Base-by-base conservation (phyloP, 768 basidiomycete genomes). In the Polyporus arcularius region DNA sequence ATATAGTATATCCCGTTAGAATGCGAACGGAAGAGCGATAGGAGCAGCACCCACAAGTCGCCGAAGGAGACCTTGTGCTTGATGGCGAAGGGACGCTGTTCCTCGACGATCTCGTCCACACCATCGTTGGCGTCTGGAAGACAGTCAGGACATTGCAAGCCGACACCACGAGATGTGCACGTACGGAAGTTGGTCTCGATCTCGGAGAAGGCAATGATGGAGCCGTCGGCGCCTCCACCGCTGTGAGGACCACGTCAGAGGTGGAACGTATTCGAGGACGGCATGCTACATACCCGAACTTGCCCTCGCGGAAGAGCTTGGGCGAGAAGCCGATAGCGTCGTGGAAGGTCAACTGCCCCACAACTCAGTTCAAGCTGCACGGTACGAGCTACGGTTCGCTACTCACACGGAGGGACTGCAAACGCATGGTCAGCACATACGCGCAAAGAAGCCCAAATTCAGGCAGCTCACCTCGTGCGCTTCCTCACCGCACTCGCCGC, bases 161-260 rank as follows among this genome's bases (percentile, higher is more conserved):
- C 15, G 43, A 16, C 10, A 9, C 15, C 8, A 7, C 15, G 12
- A 16, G 30, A 31, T 4, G 2, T 10, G 35, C 3, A 26, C 52
- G 18, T 21, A 53, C 52, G 57, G 65, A 67, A 66, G 53, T 61
- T 54, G 35, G 74, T 68, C 65, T 82, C 82, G 41, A 76, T 75
- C 11, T 74, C 72, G 35, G 68, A 65, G 68, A 83, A 82, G 4
- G 71, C 70, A 60, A 81, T 74, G 63, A 82, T 76, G 3, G 81
- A 82, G 26, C 81, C 83, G 57, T 84, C 82, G 52, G 65, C 58
- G 18, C 67, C 65, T 38, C 52, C 52, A 15, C 52, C 52, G 14
- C 49, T 51, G 15, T 14, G 12, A 58, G 59, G 32, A 63, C 57
- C 60, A 42, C 14, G 15, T n/a, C 28, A 15, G 16, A n/a, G 18